Conservation (phyloP, 768 basidiomycete genomes). For the Hortiboletus flavorubellus region DNA sequence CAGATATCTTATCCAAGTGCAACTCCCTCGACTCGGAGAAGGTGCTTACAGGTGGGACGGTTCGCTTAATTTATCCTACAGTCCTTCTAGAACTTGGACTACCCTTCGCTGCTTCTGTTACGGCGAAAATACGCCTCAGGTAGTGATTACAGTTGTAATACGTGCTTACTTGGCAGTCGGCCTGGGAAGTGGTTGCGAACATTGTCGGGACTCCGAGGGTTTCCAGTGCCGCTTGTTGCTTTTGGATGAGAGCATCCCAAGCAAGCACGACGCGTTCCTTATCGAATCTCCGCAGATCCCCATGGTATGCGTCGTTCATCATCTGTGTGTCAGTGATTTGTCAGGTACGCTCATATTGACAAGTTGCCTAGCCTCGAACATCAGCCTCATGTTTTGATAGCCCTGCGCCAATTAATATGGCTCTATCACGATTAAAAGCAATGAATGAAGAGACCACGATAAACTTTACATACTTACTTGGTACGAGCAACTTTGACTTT, state of each 20-base stretch:
- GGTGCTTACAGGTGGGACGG: constrained; percentile 3
- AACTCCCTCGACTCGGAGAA: not conserved
- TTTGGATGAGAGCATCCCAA: constrained; percentile 72
- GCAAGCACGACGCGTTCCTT: constrained; percentile 63
- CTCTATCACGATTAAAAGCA: constrained; percentile 40
- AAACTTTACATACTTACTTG: constrained; percentile 45
- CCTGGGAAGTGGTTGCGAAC: constrained; percentile 49
- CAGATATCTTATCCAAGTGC: not conserved
- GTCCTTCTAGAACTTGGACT: constrained; percentile 64
- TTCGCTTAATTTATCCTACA: constrained; percentile 21
- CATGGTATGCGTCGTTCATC: constrained; percentile 60
- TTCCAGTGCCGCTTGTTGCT: constrained; percentile 66
- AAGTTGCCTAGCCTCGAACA: constrained; percentile 23
- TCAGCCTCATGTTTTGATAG: constrained; percentile 63
- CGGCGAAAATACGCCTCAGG: constrained; percentile 1
- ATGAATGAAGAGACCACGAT: constrained; percentile 2
- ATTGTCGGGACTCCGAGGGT: constrained; percentile 66
- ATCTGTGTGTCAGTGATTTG: constrained; percentile 43
- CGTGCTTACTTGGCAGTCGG: constrained; percentile 55
- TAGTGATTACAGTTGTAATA: not conserved
- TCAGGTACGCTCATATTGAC: constrained; percentile 8
- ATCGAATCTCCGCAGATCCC: constrained; percentile 68
- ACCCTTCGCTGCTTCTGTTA: constrained; percentile 65
- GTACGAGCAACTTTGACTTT: constrained; percentile 66
- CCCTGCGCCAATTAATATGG: constrained; percentile 58